Evolutionary conservation across 768 basidiomycete genomes (phyloP).

Genomic region (Lyophyllum atratum): DNA sequence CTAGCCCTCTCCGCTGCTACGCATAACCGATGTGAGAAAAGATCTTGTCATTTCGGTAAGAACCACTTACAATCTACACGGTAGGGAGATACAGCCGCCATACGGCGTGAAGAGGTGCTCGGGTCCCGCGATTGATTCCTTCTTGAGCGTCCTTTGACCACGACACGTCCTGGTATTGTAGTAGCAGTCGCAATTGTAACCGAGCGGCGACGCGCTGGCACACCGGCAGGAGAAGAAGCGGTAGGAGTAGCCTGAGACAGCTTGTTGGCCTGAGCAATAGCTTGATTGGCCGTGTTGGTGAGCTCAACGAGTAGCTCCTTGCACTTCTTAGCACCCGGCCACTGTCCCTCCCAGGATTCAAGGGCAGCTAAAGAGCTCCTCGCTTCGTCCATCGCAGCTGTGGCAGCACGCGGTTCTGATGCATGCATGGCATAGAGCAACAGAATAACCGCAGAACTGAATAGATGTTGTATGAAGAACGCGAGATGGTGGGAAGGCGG

Average conservation of each 20-base stretch:
- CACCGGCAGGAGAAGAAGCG: conserved; percentile 1
- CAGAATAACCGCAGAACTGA: conserved; percentile 86
- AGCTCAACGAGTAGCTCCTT: conserved; percentile 77
- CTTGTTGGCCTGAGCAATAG: conserved; percentile 46
- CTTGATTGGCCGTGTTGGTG: conserved; percentile 67
- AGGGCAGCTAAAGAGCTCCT: conserved; percentile 69
- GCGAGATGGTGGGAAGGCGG: conserved; percentile 86
- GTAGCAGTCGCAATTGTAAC: conserved; percentile 50
- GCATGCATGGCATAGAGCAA: conserved; percentile 86
- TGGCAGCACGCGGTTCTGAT: conserved; percentile 61
- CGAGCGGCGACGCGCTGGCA: conserved; percentile 48
- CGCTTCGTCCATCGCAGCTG: conserved; percentile 81
- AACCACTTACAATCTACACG: conserved; percentile 60
- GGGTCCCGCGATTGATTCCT: conserved; percentile 64
- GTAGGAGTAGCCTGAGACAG: conserved; percentile 9
- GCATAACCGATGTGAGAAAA: conserved; percentile 14
- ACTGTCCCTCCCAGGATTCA: conserved; percentile 80
- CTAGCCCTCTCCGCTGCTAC: conserved; percentile 66
- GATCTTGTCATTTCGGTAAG: background rate
- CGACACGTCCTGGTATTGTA: conserved; percentile 38
- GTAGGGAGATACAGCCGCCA: conserved; percentile 64
- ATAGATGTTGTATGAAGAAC: conserved; percentile 87
- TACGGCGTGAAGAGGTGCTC: conserved; percentile 47
- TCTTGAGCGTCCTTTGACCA: conserved; percentile 53
- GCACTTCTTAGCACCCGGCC: conserved; percentile 89